These are phyloP conservation scores for Hemerocallis citrina DNA, from an alignment of 106 monocot species.

Conservation along the genomic window DNA sequence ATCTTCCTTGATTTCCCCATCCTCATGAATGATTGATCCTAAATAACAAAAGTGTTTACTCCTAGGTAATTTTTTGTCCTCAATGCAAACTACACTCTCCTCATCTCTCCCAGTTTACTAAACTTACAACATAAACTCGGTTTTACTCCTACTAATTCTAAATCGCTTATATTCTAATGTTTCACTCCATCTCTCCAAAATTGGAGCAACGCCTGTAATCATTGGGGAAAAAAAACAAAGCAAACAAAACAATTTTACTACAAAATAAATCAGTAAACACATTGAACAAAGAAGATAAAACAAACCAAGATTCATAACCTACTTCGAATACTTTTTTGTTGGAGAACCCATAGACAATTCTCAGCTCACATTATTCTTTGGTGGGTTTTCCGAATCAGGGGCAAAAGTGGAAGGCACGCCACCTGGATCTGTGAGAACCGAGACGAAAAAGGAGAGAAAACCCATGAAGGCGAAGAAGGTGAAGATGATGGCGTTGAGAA, in stretches of 20 bases:
- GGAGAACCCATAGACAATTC: no score
- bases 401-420: constrained; percentile 37
- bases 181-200: not conserved
- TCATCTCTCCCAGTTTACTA: no score
- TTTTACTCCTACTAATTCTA: no score
- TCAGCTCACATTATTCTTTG: constrained; percentile 26
- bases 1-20: no score
- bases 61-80: no score
- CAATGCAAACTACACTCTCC: no score
- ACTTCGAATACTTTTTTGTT: no score
- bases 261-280: not conserved
- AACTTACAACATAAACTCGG: no score
- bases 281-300: not conserved
- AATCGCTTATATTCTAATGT: no score
- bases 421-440: constrained; percentile 44
- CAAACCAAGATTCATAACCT: not conserved
- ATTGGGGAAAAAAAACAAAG: not conserved
- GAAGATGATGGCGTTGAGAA: constrained; percentile 33
- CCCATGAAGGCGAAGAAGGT: constrained; percentile 30
- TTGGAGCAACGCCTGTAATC: not conserved
- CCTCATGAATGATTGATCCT: no score
- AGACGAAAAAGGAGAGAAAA: constrained; percentile 29
- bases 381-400: constrained; percentile 42
- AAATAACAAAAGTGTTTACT: no score
- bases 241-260: not conserved